Evolutionary conservation across 2,329 filamentous ascomycete species (phyloP).

Genomic region (Claviceps pusilla): DNA sequence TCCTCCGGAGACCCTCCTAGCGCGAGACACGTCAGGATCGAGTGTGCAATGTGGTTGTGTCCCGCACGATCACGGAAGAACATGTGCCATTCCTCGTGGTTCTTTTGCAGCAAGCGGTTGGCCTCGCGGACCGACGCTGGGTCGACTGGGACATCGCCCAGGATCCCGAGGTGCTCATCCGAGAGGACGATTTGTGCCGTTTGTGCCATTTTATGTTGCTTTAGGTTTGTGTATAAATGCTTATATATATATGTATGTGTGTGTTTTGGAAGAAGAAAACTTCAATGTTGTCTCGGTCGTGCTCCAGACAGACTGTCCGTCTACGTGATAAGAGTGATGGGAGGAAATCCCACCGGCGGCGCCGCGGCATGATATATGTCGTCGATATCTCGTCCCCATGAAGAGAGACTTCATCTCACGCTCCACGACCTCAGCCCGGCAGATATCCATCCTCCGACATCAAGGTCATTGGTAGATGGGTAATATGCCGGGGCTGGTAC

Average conservation of each 20-base stretch:
- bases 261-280: too few relatives aligned
- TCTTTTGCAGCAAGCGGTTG: slow-evolving; percentile 14
- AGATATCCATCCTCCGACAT: not conserved
- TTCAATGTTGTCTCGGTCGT: too few relatives aligned
- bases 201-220: too few relatives aligned
- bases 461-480: not conserved
- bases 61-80: slow-evolving; percentile 14
- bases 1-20: slow-evolving; percentile 14
- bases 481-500: not conserved
- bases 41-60: slow-evolving; percentile 19
- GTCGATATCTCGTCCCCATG: too few relatives aligned
- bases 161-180: not conserved
- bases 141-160: not conserved
- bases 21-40: slow-evolving; percentile 15
- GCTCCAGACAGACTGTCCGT: too few relatives aligned
- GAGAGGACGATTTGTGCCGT: not conserved
- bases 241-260: too few relatives aligned
- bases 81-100: slow-evolving; percentile 18
- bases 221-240: too few relatives aligned
- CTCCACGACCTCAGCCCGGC: not conserved
- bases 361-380: too few relatives aligned
- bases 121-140: slow-evolving; percentile 3
- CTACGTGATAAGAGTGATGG: too few relatives aligned
- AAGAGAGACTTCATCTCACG: not conserved
- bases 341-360: too few relatives aligned